These are phyloP conservation scores for Phanerochaete carnosa DNA, from an alignment of 768 basidiomycete species.

Conservation along the genomic window DNA sequence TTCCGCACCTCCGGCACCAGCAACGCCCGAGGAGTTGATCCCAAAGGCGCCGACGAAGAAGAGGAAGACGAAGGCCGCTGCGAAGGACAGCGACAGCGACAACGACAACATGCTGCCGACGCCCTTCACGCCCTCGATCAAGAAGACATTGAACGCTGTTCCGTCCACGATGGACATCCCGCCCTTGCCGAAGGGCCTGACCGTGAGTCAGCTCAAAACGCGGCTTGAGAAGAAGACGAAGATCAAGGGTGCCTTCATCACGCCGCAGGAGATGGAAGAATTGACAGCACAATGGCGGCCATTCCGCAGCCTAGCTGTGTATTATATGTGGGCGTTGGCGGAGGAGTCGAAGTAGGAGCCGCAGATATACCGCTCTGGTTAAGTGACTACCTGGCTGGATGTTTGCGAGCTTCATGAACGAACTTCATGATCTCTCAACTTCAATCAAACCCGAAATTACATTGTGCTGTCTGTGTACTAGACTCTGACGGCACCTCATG, in stretches of 20 bases:
- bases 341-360: slow-evolving; percentile 11
- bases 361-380: too few relatives aligned
- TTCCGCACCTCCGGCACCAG: slow-evolving; percentile 19
- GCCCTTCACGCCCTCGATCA: slow-evolving; percentile 68
- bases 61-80: slow-evolving; percentile 15
- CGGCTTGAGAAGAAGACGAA: slow-evolving; percentile 69
- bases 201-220: slow-evolving; percentile 51
- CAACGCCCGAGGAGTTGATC: neutral
- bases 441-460: too few relatives aligned
- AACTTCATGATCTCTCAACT: too few relatives aligned
- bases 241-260: slow-evolving; percentile 70
- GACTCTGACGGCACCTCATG: too few relatives aligned
- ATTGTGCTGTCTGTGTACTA: too few relatives aligned
- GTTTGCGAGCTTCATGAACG: too few relatives aligned
- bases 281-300: slow-evolving; percentile 78
- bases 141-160: slow-evolving; percentile 44
- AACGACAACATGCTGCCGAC: slow-evolving; percentile 37
- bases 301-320: slow-evolving; percentile 78
- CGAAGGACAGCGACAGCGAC: slow-evolving; percentile 14
- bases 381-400: too few relatives aligned
- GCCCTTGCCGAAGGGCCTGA: slow-evolving; percentile 58
- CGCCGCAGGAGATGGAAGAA: slow-evolving; percentile 78
- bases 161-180: slow-evolving; percentile 24
- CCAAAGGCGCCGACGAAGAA: slow-evolving; percentile 1
- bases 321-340: slow-evolving; percentile 85